Evolutionary conservation across 1,284 basidiomycete genomes (phyloP).

Genomic region (Leccinum fuscescens): DNA sequence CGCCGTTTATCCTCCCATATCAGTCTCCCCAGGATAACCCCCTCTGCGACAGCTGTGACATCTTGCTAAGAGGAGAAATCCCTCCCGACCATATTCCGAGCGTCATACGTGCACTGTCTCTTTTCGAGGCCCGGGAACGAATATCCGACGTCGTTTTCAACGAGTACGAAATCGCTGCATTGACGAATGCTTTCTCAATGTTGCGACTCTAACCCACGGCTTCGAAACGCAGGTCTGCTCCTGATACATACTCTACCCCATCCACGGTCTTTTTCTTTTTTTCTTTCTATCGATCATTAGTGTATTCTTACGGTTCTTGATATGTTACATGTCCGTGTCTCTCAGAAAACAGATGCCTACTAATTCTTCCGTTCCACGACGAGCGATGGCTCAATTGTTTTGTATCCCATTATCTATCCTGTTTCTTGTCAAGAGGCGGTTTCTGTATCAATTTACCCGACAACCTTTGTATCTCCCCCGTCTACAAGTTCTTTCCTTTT

Average conservation of each 20-base stretch:
- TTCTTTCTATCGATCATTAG: neutral
- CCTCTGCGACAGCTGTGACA: slow-evolving; percentile 20
- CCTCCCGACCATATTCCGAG: slow-evolving; percentile 25
- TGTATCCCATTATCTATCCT: slow-evolving; percentile 1
- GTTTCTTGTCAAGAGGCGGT: neutral
- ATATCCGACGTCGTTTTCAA: slow-evolving; percentile 1
- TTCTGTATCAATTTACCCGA: neutral
- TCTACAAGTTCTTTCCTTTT: neutral
- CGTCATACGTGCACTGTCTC: slow-evolving; percentile 20
- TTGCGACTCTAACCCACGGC: slow-evolving; percentile 13
- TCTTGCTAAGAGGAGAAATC: slow-evolving; percentile 18
- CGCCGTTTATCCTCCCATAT: neutral
- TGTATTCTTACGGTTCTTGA: slow-evolving; percentile 2
- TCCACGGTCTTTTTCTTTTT: neutral
- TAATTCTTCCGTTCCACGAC: neutral
- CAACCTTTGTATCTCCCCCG: neutral
- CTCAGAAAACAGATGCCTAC: neutral
- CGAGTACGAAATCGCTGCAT: slow-evolving; percentile 17
- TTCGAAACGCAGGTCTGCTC: neutral
- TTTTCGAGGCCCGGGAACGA: slow-evolving; percentile 19
- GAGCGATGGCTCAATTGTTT: neutral
- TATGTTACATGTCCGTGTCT: neutral
- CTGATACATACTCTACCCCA: neutral
- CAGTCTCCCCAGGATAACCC: slow-evolving; percentile 11
- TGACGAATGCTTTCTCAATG: slow-evolving; percentile 27